Evolutionary conservation across 2,329 filamentous ascomycete species (phyloP).

Genomic region (Apiospora kogelbergensis): DNA sequence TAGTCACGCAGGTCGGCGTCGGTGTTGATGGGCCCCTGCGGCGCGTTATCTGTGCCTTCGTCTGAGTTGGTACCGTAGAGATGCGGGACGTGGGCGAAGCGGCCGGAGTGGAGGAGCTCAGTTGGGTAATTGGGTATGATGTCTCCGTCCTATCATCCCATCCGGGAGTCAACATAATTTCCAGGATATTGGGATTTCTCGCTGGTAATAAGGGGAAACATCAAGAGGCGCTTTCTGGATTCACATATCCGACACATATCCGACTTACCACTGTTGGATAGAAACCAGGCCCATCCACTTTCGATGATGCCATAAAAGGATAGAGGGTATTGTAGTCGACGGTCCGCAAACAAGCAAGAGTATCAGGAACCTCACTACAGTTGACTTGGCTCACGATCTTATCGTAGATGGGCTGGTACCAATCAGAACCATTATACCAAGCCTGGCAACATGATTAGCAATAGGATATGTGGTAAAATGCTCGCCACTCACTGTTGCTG

Average conservation of each 20-base stretch:
- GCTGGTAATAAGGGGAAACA: neutral
- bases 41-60: conserved; percentile 43
- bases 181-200: neutral
- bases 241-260: too few relatives aligned
- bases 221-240: neutral
- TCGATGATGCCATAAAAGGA: conserved; percentile 39
- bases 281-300: conserved; percentile 24
- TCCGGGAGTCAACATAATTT: conserved; percentile 24
- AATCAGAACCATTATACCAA: conserved; percentile 36
- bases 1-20: conserved; percentile 50
- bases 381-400: conserved; percentile 44
- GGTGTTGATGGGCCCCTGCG: conserved; percentile 56
- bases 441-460: conserved; percentile 12
- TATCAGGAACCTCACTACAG: conserved; percentile 46
- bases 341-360: conserved; percentile 49
- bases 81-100: conserved; percentile 34
- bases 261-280: conserved; percentile 29
- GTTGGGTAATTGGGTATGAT: conserved; percentile 39
- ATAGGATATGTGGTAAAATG: neutral
- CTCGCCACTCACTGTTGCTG: conserved; percentile 22
- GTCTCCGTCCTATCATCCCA: conserved; percentile 42
- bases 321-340: conserved; percentile 48
- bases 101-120: conserved; percentile 23
- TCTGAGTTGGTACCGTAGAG: conserved; percentile 34
- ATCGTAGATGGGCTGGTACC: conserved; percentile 48